Conservation (phyloP, 2,329 filamentous ascomycete species). For the Trichothecium roseum region DNA sequence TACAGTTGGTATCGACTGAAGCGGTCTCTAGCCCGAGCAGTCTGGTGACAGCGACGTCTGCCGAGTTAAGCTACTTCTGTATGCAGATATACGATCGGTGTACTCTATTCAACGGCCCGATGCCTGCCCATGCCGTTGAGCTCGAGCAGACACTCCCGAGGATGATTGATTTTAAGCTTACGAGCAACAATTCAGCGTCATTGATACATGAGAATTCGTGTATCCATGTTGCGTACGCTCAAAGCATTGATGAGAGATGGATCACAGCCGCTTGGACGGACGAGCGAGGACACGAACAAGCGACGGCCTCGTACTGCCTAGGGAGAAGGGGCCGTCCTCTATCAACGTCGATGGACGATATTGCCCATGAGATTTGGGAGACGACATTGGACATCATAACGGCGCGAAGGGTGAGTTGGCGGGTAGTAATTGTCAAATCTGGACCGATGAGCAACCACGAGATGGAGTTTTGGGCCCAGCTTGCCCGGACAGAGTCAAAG, state of each 20-base stretch:
- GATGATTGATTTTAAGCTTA: constrained; percentile 65
- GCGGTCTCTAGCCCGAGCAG: constrained; percentile 54
- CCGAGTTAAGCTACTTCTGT: constrained; percentile 52
- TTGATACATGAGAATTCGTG: constrained; percentile 69
- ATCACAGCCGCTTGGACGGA: constrained; percentile 74
- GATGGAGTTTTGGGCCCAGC: constrained; percentile 45
- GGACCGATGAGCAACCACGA: constrained; percentile 59
- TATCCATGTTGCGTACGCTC: constrained; percentile 70
- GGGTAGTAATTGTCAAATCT: constrained; percentile 63
- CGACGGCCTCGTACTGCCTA: constrained; percentile 64
- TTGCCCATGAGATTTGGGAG: constrained; percentile 70
- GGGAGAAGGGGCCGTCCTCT: constrained; percentile 44
- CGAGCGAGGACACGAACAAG: constrained; percentile 62
- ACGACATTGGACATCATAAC: constrained; percentile 66
- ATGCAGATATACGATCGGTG: constrained; percentile 73
- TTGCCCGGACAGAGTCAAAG: constrained; percentile 41
- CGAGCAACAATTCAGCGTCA: constrained; percentile 56
- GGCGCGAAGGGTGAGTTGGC: constrained; percentile 63
- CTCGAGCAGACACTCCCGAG: constrained; percentile 62
- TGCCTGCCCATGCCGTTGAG: constrained; percentile 60
- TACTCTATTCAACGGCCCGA: constrained; percentile 41
- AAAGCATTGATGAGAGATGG: constrained; percentile 69
- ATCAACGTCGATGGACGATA: constrained; percentile 44
- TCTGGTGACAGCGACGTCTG: constrained; percentile 50
- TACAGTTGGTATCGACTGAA: constrained; percentile 64